Evolutionary conservation across 257 asterid species (phyloP).

Genomic region (Handroanthus guayacan): DNA sequence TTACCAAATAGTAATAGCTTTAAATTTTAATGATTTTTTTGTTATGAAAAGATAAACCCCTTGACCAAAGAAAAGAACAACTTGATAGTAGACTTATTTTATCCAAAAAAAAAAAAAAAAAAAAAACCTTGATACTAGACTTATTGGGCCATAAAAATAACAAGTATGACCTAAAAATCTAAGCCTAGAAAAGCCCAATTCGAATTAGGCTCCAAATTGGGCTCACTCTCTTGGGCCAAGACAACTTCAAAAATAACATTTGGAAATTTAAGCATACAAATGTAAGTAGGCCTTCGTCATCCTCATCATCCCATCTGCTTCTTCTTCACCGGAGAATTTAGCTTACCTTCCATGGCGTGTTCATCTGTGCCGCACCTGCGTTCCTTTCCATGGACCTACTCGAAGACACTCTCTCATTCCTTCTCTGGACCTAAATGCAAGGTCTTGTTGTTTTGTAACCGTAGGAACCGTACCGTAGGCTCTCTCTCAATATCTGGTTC

Average conservation of each 20-base stretch:
- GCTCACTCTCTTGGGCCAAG: too few relatives aligned
- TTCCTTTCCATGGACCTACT: constrained; percentile 45
- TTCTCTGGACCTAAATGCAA: constrained; percentile 14
- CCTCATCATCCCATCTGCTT: constrained; percentile 25
- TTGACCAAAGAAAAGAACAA: constrained; percentile 14
- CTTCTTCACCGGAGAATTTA: not conserved
- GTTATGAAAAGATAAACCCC: not conserved
- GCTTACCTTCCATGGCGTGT: constrained; percentile 53
- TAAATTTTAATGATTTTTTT: not conserved
- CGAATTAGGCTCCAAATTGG: too few relatives aligned
- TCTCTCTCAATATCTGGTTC: constrained; percentile 50
- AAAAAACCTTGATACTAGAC: not conserved
- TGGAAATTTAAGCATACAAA: not conserved
- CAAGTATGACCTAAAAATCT: too few relatives aligned
- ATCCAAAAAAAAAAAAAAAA: not conserved
- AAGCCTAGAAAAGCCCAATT: too few relatives aligned
- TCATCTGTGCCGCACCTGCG: constrained; percentile 50
- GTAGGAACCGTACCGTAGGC: constrained; percentile 21
- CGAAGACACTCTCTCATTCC: constrained; percentile 16
- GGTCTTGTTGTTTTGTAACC: not conserved
- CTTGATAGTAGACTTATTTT: not conserved
- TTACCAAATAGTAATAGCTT: not conserved
- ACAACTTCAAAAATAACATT: not conserved
- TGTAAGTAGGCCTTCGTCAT: constrained; percentile 16
- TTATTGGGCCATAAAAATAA: not conserved